Conservation (phyloP, 2,329 filamentous ascomycete genomes). For the Microdochium nivale region DNA sequence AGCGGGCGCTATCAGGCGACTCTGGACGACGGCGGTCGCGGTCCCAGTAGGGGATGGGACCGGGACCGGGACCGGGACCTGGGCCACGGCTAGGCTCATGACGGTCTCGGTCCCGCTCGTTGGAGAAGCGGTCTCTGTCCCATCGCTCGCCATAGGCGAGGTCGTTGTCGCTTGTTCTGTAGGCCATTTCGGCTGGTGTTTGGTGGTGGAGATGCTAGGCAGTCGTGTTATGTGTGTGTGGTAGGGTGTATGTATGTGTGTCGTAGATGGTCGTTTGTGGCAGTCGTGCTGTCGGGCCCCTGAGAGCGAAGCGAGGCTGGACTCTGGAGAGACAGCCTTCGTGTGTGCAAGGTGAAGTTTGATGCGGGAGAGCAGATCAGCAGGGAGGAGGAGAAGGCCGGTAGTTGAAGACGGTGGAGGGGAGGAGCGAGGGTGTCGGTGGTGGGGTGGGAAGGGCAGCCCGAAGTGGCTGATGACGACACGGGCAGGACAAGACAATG, state of each 20-base stretch:
- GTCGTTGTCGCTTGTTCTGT: conserved; percentile 22
- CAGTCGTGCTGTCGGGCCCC: not conserved
- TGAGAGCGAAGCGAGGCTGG: not conserved
- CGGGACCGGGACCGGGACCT: too few relatives aligned
- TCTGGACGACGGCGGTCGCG: conserved; percentile 29
- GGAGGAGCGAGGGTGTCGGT: not conserved
- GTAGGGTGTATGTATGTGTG: not conserved
- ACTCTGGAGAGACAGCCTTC: not conserved
- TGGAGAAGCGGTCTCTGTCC: conserved; percentile 45
- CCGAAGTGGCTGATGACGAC: not conserved
- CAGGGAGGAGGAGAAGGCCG: not conserved
- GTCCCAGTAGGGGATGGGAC: conserved; percentile 36
- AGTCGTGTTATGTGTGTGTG: not conserved
- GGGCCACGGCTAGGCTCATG: conserved; percentile 45
- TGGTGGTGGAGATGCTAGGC: not conserved
- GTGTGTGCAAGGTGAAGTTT: not conserved
- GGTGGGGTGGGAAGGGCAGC: not conserved
- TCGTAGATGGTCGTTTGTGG: not conserved
- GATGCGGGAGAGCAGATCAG: not conserved
- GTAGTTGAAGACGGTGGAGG: not conserved
- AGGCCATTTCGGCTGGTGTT: conserved; percentile 18
- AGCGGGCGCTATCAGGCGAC: conserved; percentile 5
- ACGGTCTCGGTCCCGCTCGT: conserved; percentile 34
- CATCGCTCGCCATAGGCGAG: conserved; percentile 35
- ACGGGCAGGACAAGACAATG: not conserved